Evolutionary conservation across 1,284 basidiomycete genomes (phyloP).

Genomic region (Cutaneotrichosporon curvatum): DNA sequence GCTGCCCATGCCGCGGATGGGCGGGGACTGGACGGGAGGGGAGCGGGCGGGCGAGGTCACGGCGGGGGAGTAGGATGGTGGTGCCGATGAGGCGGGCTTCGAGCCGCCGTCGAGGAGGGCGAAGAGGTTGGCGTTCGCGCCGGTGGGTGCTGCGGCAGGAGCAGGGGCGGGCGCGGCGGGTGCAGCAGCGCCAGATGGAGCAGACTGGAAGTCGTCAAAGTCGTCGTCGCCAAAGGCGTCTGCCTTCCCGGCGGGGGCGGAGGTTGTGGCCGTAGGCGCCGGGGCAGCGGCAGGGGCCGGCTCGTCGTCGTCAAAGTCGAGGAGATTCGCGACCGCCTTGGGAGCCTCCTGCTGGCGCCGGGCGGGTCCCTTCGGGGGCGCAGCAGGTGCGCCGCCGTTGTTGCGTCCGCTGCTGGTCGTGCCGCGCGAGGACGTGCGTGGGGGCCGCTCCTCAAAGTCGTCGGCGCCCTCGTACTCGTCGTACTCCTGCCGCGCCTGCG

Average conservation of each 20-base stretch:
- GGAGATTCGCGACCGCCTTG: slow-evolving; percentile 57
- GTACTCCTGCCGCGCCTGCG: slow-evolving; percentile 19
- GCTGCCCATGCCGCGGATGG: slow-evolving; percentile 7
- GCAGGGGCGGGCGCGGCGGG: slow-evolving; percentile 23
- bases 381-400: slow-evolving; percentile 3
- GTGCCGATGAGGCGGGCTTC: slow-evolving; percentile 6
- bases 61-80: slow-evolving; percentile 17
- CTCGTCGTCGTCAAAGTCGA: slow-evolving; percentile 66
- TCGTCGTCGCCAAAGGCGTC: slow-evolving; percentile 54
- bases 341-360: slow-evolving; percentile 34
- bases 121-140: slow-evolving; percentile 47
- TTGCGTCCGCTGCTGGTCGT: not conserved
- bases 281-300: slow-evolving; percentile 18
- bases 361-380: slow-evolving; percentile 44
- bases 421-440: slow-evolving; percentile 27
- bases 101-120: slow-evolving; percentile 46
- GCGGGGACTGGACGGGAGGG: too few species aligned
- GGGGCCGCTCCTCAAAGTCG: slow-evolving; percentile 58
- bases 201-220: slow-evolving; percentile 84
- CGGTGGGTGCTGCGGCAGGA: slow-evolving; percentile 19
- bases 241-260: slow-evolving; percentile 13
- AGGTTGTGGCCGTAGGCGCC: slow-evolving; percentile 25
- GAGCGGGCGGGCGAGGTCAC: slow-evolving; percentile 11
- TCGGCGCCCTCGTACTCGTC: slow-evolving; percentile 98
- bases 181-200: slow-evolving; percentile 55